Evolutionary conservation across 78 protist species (phyloP), one percentile per base, ranked within the genome.

Genomic region (Dictyostelium intermedium): DNA sequence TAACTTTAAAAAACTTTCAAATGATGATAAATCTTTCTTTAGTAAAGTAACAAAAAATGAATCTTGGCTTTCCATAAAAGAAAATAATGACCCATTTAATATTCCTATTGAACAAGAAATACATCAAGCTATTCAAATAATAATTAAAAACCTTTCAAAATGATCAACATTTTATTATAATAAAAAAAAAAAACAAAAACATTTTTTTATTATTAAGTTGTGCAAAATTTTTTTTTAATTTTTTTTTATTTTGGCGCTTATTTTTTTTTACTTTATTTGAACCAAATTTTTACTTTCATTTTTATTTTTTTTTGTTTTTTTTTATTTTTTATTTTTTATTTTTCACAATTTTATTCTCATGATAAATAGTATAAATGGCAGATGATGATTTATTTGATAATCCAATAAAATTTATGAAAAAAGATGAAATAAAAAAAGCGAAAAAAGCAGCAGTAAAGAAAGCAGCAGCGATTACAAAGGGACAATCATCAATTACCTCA

Each of bases 51-150:
- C 41, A 32, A 70, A 70, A 70, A 70, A 70, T 32, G 77, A 70
- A 13, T 30, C 34, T 70, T 70, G 77, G 77, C 20, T 27, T 30
- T 32, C 43, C 1, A 70, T 70, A 27, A 70, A 70, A 70, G 43
- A 70, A 13, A 14, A 25, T 30, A 70, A 27, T 32, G 77, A 32
- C 43, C 43, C 77, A 63, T 25, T 63, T 63, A 63, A 63, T 63
- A 25, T 63, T 13, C 77, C 77, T 7, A 70, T 70, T 14, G 77
- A 70, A 70, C 77, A 70, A 39, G 89, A 83, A 20, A 69, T 84
- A 10, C 82, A 84, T 34, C 81, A 84, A 84, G 70, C 91, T 2
- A 84, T 84, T 32, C 91, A 84, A 47, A 84, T 84, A 11, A 66
- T 84, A 14, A 70, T 84, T 20, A 66, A 70, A 45, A 84, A 84